Conservation (phyloP, 306 rosid genomes). For the Cucurbita pepo region DNA sequence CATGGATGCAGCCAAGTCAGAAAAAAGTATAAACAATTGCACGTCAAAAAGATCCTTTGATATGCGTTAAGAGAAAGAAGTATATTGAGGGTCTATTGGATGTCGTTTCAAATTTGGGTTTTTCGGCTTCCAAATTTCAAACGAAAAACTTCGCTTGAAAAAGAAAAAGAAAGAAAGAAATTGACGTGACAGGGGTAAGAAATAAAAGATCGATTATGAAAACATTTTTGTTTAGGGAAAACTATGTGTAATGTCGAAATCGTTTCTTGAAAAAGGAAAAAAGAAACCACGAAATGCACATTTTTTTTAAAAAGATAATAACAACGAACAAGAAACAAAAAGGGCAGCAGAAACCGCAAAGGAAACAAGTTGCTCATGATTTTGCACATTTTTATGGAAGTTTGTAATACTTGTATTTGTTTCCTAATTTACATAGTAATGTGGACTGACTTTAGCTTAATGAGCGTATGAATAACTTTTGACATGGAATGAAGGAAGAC, state of each 20-base stretch:
- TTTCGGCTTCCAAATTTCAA: background rate
- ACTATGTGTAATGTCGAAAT: background rate
- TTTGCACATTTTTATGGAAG: background rate
- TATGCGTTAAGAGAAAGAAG: background rate
- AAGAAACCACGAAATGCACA: background rate
- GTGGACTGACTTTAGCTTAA: background rate
- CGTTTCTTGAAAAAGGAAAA: background rate
- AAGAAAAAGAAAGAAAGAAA: too few species aligned
- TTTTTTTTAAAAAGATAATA: background rate
- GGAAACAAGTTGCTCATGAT: background rate
- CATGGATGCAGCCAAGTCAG: background rate
- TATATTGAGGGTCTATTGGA: background rate
- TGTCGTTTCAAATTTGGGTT: background rate
- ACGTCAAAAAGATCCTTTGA: background rate
- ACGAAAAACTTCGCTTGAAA: background rate
- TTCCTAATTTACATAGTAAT: background rate
- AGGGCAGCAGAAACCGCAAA: background rate
- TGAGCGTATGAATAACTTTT: background rate
- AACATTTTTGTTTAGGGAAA: background rate
- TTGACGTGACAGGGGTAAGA: background rate
- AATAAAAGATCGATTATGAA: background rate
- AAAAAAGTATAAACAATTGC: background rate
- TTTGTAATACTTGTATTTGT: background rate
- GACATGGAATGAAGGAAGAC: too few species aligned
- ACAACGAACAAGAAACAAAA: too few species aligned